Percentiles rank a stretch among this genome's conserved stretches.
phyloP scores from a whole-genome alignment of 2,329 filamentous ascomycete genomes.

The Botrytis elliptica region DNA sequence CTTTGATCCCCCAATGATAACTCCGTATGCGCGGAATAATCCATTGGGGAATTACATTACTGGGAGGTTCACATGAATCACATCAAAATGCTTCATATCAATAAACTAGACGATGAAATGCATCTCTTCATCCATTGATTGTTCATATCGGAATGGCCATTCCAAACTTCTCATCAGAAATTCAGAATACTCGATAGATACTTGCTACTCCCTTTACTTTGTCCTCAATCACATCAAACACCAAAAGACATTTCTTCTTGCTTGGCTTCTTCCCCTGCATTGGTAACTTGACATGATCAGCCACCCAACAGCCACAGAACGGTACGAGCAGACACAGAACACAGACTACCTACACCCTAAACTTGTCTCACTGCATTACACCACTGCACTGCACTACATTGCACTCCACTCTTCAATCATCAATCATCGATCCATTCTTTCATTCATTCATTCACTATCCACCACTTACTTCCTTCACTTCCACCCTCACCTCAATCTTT shows the following conservation, averaged over 20 bases:
- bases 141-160: background rate
- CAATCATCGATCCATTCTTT: background rate
- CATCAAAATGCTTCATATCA: background rate
- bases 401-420: background rate
- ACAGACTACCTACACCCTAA: background rate
- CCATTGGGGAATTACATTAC: background rate
- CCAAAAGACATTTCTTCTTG: background rate
- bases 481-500: background rate
- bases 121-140: background rate
- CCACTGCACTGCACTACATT: background rate
- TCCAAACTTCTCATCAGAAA: no score
- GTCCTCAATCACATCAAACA: background rate
- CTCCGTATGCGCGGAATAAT: background rate
- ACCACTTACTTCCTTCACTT: background rate
- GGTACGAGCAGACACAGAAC: background rate
- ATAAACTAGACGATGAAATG: background rate
- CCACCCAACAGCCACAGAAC: conserved; percentile 10
- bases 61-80: background rate
- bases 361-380: conserved; percentile 3
- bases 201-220: background rate
- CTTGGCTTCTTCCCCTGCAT: background rate
- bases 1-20: no score
- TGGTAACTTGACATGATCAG: background rate
- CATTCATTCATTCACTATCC: background rate
- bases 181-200: no score